phyloP scores from a whole-genome alignment of 257 asterid species.

The Thymus quinquecostatus region DNA sequence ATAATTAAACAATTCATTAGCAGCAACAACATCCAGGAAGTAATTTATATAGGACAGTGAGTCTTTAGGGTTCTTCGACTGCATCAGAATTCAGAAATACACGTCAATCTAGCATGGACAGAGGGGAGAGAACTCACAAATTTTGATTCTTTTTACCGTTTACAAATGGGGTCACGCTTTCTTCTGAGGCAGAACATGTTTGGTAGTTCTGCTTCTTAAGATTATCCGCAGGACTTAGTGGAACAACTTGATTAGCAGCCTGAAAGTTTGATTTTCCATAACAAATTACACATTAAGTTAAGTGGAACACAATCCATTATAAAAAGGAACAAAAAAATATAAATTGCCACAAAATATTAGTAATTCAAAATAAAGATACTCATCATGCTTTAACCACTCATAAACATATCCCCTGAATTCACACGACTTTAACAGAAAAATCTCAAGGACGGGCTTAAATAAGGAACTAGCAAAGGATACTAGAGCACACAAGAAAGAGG shows the following conservation, averaged over 20 bases:
- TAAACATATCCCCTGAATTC: conserved; percentile 25
- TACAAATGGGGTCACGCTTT: conserved; percentile 43
- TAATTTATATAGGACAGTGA: conserved; percentile 1
- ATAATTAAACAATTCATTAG: conserved; percentile 24
- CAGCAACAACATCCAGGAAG: conserved; percentile 23
- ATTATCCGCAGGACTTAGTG: conserved; percentile 39
- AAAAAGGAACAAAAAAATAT: not conserved
- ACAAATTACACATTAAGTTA: conserved; percentile 15
- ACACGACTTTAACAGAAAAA: conserved; percentile 24
- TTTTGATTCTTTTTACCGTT: conserved; percentile 41
- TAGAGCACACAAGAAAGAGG: conserved; percentile 1
- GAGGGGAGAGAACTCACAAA: conserved; percentile 48
- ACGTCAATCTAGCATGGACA: conserved; percentile 9
- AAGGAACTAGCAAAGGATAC: conserved; percentile 5
- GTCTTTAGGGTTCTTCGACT: conserved; percentile 16
- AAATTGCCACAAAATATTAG: conserved; percentile 3
- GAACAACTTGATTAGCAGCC: conserved; percentile 52
- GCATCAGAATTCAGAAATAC: conserved; percentile 17
- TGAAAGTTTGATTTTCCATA: conserved; percentile 42
- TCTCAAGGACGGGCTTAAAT: conserved; percentile 17
- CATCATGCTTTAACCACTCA: conserved; percentile 6
- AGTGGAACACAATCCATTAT: conserved; percentile 7
- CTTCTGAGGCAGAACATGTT: conserved; percentile 42
- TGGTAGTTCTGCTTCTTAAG: conserved; percentile 43
- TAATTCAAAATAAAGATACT: conserved; percentile 18